These are phyloP conservation scores for Phytopythium aichiense DNA, from an alignment of 352 stramenopile genomes.

Conservation along the genomic window DNA sequence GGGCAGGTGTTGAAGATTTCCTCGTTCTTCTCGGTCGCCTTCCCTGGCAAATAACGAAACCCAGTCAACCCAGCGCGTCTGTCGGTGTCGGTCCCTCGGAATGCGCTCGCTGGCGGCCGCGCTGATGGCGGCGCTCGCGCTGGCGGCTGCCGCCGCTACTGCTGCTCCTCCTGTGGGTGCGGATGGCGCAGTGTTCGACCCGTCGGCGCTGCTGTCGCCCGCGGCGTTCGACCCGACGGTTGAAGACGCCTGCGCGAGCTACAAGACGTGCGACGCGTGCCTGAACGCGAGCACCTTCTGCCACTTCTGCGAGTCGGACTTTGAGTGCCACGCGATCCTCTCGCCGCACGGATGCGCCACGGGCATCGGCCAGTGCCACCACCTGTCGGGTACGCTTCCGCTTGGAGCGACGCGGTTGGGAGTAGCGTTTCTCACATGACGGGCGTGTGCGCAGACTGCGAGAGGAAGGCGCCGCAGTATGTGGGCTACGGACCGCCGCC, in stretches of 20 bases:
- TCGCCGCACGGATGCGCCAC: constrained; percentile 58
- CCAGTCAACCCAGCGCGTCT: neutral
- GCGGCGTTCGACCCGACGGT: constrained; percentile 10
- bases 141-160: neutral
- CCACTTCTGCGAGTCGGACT: constrained; percentile 84
- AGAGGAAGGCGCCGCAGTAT: constrained; percentile 63
- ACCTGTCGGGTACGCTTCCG: constrained; percentile 52
- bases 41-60: too few species aligned
- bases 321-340: constrained; percentile 77
- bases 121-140: neutral
- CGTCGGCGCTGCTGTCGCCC: constrained; percentile 4
- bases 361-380: constrained; percentile 76
- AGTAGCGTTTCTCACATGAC: neutral
- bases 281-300: constrained; percentile 69
- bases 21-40: neutral
- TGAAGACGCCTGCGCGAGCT: constrained; percentile 35
- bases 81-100: neutral
- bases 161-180: too few species aligned
- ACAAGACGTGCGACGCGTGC: constrained; percentile 77
- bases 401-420: too few species aligned
- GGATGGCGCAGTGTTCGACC: neutral
- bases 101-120: neutral
- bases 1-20: neutral
- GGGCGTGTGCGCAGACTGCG: constrained; percentile 45
- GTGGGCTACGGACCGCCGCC: constrained; percentile 79